Evolutionary conservation across 345 rosid genomes (phyloP).

Genomic region (Ricinus communis): DNA sequence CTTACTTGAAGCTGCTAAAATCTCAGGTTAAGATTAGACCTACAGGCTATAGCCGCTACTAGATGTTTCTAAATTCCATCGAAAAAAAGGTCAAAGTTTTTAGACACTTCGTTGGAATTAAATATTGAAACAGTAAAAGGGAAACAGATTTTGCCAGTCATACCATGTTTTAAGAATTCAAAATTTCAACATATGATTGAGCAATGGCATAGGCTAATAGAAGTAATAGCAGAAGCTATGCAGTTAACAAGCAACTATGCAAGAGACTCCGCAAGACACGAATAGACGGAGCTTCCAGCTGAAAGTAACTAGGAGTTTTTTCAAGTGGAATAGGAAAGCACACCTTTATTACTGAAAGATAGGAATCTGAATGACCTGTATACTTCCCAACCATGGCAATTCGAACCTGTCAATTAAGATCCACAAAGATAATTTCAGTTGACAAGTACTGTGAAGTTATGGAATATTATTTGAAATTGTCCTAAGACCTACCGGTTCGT

Average conservation of each 20-base stretch:
- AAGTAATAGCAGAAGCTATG: neutral
- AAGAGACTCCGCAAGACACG: neutral
- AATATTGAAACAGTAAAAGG: too few relatives aligned
- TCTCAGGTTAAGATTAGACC: neutral
- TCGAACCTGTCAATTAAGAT: conserved; percentile 47
- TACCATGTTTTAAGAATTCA: too few relatives aligned
- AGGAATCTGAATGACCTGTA: conserved; percentile 71
- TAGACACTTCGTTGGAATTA: too few relatives aligned
- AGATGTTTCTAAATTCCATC: neutral
- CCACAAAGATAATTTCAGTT: neutral
- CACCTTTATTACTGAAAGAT: conserved; percentile 78
- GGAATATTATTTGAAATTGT: neutral
- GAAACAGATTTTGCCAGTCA: too few relatives aligned
- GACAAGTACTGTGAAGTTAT: conserved; percentile 2
- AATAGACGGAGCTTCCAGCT: neutral
- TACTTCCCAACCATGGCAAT: conserved; percentile 88
- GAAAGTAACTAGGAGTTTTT: neutral
- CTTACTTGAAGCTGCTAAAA: neutral
- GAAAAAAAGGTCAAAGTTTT: too few relatives aligned
- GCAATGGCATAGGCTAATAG: neutral
- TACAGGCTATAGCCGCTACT: neutral
- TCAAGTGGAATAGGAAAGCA: neutral
- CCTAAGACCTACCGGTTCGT: conserved; percentile 56
- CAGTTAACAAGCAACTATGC: too few relatives aligned
- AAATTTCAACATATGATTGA: neutral